Base-by-base conservation (phyloP, 1,139 yeast genomes). In the Lodderomyces metapsilosis region DNA sequence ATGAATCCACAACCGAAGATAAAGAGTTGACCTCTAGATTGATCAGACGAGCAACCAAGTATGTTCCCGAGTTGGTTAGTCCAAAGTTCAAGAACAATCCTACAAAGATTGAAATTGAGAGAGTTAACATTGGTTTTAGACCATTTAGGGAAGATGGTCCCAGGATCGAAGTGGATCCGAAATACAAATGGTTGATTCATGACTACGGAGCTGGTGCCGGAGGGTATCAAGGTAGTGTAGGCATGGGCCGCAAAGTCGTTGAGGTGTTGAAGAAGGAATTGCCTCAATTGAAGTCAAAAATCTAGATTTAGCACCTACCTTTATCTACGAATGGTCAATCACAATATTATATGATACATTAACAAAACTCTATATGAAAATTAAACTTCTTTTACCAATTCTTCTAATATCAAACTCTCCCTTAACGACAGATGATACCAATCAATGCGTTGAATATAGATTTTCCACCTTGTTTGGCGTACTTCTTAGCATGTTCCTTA, bases 161-260 rank as follows among this genome's bases (percentile, higher is more conserved):
- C 0, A 54, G 80, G 33, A 64, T 75, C 8, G 80, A 74, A 46
- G 34, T 43, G 4, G 80, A 56, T 22, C 48, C 44, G 5, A 48
- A 55, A 8, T 51, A 59, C 24, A 43, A 47, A 1, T 69, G 73
- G 66, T 56, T 76, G 31, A 56, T 76, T 22, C 81, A 76, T 51
- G 70, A 68, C 49, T 76, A 76, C 48, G 81, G 81, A 4, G 71
- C 74, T 18, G 81, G 79, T 5, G 78, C 77, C 7, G 78, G 78
- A 7, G 81, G 82, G 1, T 76, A 70, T 56, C 82, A 76, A 50
- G 70, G 75, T 7, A 70, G 76, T 45, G 71, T 62, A 46, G 78
- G 78, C 2, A 58, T 66, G 43, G 61, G 68, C 27, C 48, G 43
- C 10, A 51, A 56, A 43, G 66, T 67, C 1, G 64, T 66, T 4